phyloP scores from a whole-genome alignment of 306 rosid species.

The apple (Malus domestica) region ASM211411v1 NC_041798.1:32211001-32211500 shows the following conservation, averaged over 20 bases:
- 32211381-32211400: background rate
- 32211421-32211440: background rate
- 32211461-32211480: background rate
- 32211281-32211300: background rate
- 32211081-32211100: background rate
- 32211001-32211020: background rate
- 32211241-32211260: background rate
- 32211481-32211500: background rate
- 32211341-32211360: background rate
- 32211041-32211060: background rate
- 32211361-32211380: background rate
- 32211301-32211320: background rate
- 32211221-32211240: background rate
- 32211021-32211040: background rate
- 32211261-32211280: background rate
- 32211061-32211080: background rate
- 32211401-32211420: background rate
- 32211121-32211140: background rate
- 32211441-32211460: background rate
- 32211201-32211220: background rate
- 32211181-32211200: background rate
- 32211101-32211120: background rate
- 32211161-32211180: background rate
- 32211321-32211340: background rate
- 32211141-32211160: background rate